Evolutionary conservation across 306 rosid genomes (phyloP).

Genomic region (Cucurbita moschata): DNA sequence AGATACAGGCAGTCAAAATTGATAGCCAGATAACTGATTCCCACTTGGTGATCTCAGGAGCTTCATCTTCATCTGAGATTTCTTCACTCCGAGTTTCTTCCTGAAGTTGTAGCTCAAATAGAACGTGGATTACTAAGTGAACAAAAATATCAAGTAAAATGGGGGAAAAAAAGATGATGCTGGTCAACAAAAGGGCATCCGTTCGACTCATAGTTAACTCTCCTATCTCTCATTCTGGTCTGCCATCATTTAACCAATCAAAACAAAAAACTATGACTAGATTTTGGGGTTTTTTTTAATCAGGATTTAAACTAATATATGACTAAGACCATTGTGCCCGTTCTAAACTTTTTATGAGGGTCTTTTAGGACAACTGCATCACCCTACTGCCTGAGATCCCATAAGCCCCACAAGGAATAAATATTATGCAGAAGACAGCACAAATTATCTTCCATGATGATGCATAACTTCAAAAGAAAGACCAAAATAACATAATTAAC

Average conservation of each 20-base stretch:
- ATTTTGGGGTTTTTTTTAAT: not conserved
- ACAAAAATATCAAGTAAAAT: not conserved
- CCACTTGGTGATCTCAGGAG: conserved; percentile 70
- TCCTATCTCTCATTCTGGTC: not conserved
- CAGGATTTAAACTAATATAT: not conserved
- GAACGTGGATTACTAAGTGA: not conserved
- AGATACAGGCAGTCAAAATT: conserved; percentile 58
- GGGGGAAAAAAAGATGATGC: not conserved
- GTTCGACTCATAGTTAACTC: not conserved
- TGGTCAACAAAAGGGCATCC: not conserved
- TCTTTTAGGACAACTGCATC: not conserved
- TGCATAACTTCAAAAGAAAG: not conserved
- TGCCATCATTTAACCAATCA: not conserved
- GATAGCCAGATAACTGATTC: conserved; percentile 72
- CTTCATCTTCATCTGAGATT: conserved; percentile 30
- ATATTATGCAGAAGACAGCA: not conserved
- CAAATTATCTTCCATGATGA: not conserved
- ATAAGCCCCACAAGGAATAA: not conserved
- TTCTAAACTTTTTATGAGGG: not conserved
- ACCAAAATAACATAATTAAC: conserved; percentile 14
- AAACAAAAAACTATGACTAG: not conserved
- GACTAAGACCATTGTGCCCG: not conserved
- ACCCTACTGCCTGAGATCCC: not conserved
- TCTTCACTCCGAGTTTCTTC: conserved; percentile 40
- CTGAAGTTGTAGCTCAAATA: conserved; percentile 23